Evolutionary conservation across 768 basidiomycete genomes (phyloP).

Genomic region (Boletus tylopilopsis): DNA sequence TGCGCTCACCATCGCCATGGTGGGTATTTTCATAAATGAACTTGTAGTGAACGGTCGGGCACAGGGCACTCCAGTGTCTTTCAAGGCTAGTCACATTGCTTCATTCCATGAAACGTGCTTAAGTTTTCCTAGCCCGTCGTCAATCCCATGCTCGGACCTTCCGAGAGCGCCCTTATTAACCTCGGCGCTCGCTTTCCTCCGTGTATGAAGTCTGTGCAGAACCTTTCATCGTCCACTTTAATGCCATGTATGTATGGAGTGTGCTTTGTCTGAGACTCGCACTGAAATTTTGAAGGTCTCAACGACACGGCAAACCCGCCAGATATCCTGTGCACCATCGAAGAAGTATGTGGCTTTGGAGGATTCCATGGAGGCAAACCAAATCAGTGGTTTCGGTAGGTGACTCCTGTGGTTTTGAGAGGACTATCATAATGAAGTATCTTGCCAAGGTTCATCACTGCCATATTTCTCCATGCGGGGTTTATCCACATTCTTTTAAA

Average conservation of each 20-base stretch:
- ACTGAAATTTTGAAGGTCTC: conserved; percentile 46
- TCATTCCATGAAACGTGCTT: neutral
- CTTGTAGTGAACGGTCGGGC: conserved; percentile 68
- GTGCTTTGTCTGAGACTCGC: conserved; percentile 3
- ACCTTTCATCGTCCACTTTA: conserved; percentile 48
- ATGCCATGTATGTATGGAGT: conserved; percentile 59
- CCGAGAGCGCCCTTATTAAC: conserved; percentile 76
- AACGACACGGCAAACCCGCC: conserved; percentile 84
- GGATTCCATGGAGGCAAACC: conserved; percentile 50
- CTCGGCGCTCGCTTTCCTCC: conserved; percentile 91
- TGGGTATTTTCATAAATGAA: conserved; percentile 79
- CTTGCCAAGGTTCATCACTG: conserved; percentile 75
- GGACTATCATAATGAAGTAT: conserved; percentile 29
- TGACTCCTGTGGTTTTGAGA: conserved; percentile 39
- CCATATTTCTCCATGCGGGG: conserved; percentile 95
- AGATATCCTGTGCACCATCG: conserved; percentile 64
- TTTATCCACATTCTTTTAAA: conserved; percentile 89
- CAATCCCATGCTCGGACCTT: conserved; percentile 91
- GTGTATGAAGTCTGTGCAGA: conserved; percentile 76
- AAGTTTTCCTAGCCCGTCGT: conserved; percentile 56
- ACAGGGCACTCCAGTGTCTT: conserved; percentile 82
- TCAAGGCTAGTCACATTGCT: conserved; percentile 53
- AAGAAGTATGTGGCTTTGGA: conserved; percentile 86
- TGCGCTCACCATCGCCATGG: conserved; percentile 61
- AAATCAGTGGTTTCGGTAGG: conserved; percentile 55